Percentiles rank a stretch among this genome's conserved stretches.
Conservation (phyloP, 2,329 filamentous ascomycete species). For the Monilinia polystroma region DNA sequence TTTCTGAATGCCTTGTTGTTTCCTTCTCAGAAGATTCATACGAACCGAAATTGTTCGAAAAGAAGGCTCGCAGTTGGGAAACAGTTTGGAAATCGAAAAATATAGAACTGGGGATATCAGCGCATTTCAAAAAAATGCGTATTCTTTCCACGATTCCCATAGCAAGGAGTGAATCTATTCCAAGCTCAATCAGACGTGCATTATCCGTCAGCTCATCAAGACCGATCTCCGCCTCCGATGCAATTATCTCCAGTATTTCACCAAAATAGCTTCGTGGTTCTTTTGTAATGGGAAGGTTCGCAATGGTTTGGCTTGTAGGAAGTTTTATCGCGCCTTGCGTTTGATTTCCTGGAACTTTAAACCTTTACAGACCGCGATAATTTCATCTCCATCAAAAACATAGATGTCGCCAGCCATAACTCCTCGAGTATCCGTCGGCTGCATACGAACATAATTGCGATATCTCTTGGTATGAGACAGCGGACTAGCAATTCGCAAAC, state of each 20-base stretch:
- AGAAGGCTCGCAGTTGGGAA: neutral
- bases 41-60: neutral
- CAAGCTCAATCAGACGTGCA: conserved; percentile 43
- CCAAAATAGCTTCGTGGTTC: neutral
- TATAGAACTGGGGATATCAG: conserved; percentile 46
- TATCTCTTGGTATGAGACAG: conserved; percentile 48
- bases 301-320: neutral
- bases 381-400: conserved; percentile 38
- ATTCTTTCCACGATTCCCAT: conserved; percentile 46
- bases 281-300: neutral
- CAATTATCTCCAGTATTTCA: conserved; percentile 4
- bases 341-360: conserved; percentile 29
- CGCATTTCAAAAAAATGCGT: conserved; percentile 51
- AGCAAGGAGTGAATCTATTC: conserved; percentile 10
- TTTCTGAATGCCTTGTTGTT: no score
- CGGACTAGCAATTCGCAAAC: conserved; percentile 50
- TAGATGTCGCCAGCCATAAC: conserved; percentile 40
- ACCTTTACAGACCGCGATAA: conserved; percentile 40
- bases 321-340: neutral
- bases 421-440: neutral
- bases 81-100: conserved; percentile 17
- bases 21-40: neutral
- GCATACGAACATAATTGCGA: conserved; percentile 56
- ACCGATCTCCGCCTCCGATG: conserved; percentile 45
- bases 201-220: conserved; percentile 50